A percentile compares a stretch with the other conserved stretches of the same genome.
These are phyloP conservation scores for Clitocybe nebularis DNA, from an alignment of 1,284 basidiomycete genomes.

Conservation along the genomic window DNA sequence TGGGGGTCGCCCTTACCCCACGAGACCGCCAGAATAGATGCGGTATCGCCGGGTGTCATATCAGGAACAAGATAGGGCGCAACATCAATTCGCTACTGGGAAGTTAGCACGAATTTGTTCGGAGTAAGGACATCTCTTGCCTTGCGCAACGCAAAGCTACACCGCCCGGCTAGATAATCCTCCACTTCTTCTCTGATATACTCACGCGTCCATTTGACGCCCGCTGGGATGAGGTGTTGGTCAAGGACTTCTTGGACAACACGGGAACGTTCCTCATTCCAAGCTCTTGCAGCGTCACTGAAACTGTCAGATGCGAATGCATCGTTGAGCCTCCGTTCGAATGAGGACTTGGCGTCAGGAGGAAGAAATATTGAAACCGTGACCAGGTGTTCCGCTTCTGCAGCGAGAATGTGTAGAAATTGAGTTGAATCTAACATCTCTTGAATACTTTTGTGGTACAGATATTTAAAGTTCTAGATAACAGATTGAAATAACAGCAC, in stretches of 20 bases:
- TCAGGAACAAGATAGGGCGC: constrained; percentile 69
- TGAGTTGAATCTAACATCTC: constrained; percentile 74
- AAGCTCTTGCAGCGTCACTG: constrained; percentile 82
- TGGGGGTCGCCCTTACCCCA: constrained; percentile 94
- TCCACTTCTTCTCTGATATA: constrained; percentile 90
- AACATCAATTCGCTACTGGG: constrained; percentile 59
- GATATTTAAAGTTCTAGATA: constrained; percentile 90
- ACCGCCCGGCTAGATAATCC: constrained; percentile 71
- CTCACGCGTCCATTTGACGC: constrained; percentile 85
- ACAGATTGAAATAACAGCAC: constrained; percentile 4
- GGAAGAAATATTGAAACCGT: constrained; percentile 72
- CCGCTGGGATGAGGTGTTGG: constrained; percentile 78
- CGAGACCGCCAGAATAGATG: constrained; percentile 88
- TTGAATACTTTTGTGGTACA: constrained; percentile 77
- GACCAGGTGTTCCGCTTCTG: constrained; percentile 87
- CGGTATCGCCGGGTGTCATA: constrained; percentile 67
- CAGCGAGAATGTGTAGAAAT: constrained; percentile 89
- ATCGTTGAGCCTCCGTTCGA: constrained; percentile 74
- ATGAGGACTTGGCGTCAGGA: constrained; percentile 55
- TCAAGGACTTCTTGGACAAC: constrained; percentile 80
- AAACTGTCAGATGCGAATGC: constrained; percentile 86
- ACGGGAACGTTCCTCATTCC: constrained; percentile 86
- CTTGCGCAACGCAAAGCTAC: constrained; percentile 65
- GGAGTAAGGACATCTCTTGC: constrained; percentile 40
- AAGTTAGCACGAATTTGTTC: constrained; percentile 14